These are phyloP conservation scores for Metarhizium brunneum DNA, from an alignment of 2,329 filamentous ascomycete species.

Conservation along the genomic window DNA sequence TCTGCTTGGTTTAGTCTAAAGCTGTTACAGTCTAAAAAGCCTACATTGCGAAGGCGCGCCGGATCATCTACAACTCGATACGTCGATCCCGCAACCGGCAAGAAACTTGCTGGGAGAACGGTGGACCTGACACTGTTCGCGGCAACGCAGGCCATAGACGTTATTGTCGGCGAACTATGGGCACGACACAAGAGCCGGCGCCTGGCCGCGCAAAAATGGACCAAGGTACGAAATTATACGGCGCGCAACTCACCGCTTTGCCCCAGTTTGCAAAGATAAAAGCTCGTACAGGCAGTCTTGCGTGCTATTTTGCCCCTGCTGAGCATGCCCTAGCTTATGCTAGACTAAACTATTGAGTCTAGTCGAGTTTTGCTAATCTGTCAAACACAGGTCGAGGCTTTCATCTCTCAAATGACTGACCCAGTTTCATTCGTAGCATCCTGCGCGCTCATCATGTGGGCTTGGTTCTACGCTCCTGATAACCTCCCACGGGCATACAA, in stretches of 20 bases:
- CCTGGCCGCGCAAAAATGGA: slow-evolving; percentile 36
- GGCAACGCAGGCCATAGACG: slow-evolving; percentile 61
- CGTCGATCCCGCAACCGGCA: slow-evolving; percentile 5
- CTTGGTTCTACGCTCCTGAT: slow-evolving; percentile 71
- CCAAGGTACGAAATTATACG: slow-evolving; percentile 26
- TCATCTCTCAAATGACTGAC: slow-evolving; percentile 40
- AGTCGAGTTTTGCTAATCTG: neutral
- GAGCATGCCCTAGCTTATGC: neutral
- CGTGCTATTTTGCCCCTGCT: neutral
- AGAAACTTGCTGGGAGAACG: slow-evolving; percentile 54
- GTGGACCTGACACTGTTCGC: slow-evolving; percentile 79
- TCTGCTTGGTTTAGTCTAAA: slow-evolving; percentile 48
- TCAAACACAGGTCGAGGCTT: slow-evolving; percentile 18
- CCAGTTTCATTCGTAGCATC: slow-evolving; percentile 63
- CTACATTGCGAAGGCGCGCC: slow-evolving; percentile 15
- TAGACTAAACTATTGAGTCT: neutral
- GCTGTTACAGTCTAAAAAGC: slow-evolving; percentile 45
- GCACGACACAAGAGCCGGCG: slow-evolving; percentile 35
- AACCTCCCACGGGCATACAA: slow-evolving; percentile 65
- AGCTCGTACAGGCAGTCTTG: neutral
- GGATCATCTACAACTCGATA: slow-evolving; percentile 10
- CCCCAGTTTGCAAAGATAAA: neutral
- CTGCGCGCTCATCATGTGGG: slow-evolving; percentile 74
- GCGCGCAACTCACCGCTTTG: neutral
- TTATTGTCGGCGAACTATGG: slow-evolving; percentile 60